Conservation (phyloP, 2,329 filamentous ascomycete species). For the Fusarium nygamai region DNA sequence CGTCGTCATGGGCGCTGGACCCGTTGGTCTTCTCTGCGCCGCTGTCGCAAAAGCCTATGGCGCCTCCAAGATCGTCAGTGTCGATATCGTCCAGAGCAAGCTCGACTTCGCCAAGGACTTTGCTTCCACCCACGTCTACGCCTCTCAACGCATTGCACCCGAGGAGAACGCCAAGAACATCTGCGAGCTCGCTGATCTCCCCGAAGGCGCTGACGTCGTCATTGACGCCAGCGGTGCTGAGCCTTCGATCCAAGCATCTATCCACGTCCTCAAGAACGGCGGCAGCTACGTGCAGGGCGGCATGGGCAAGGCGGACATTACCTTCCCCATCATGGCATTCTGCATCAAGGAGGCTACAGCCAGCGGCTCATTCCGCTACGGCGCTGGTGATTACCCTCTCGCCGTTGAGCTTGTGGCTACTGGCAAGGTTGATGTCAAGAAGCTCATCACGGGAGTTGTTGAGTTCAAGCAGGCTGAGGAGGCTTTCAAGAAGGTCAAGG, state of each 20-base stretch:
- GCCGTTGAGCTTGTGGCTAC: conserved; percentile 79
- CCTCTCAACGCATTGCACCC: conserved; percentile 69
- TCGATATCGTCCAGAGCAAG: conserved; percentile 85
- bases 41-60: conserved; percentile 87
- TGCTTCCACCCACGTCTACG: conserved; percentile 76
- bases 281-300: conserved; percentile 87
- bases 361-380: conserved; percentile 90
- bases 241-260: conserved; percentile 77
- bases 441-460: conserved; percentile 80
- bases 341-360: conserved; percentile 90
- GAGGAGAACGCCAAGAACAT: conserved; percentile 80
- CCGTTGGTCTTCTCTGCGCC: conserved; percentile 87
- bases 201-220: conserved; percentile 76
- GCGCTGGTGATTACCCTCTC: conserved; percentile 85
- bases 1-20: conserved; percentile 87
- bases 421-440: conserved; percentile 83
- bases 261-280: conserved; percentile 76
- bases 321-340: conserved; percentile 89
- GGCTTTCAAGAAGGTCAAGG: conserved; percentile 87
- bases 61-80: conserved; percentile 83
- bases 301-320: conserved; percentile 90
- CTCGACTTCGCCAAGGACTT: conserved; percentile 81
- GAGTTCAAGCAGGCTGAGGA: conserved; percentile 84
- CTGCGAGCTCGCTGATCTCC: conserved; percentile 70
- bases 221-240: conserved; percentile 86